These are phyloP conservation scores for Suhomyces taliae DNA, from an alignment of 1,139 yeast genomes.

Conservation along the genomic window DNA sequence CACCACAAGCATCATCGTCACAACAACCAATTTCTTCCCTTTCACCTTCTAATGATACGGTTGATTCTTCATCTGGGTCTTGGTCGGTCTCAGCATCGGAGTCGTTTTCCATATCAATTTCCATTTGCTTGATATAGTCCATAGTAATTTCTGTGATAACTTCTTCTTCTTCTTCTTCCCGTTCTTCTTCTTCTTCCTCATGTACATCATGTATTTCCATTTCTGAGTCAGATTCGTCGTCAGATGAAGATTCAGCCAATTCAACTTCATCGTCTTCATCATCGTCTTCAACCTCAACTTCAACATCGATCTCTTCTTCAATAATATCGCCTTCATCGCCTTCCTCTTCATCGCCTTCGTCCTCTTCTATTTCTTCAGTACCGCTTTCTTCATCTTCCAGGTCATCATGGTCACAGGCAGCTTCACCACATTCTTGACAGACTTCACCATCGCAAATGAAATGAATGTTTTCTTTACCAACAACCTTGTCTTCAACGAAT, in stretches of 20 bases:
- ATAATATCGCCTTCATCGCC: slow-evolving; percentile 15
- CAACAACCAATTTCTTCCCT: slow-evolving; percentile 12
- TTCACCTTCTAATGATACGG: slow-evolving; percentile 23
- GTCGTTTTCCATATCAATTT: slow-evolving; percentile 23
- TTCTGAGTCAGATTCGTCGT: slow-evolving; percentile 18
- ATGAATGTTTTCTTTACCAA: slow-evolving; percentile 60
- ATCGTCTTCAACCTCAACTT: slow-evolving; percentile 6
- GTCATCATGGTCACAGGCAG: slow-evolving; percentile 53
- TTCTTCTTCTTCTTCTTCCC: slow-evolving; percentile 9
- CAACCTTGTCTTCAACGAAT: slow-evolving; percentile 17
- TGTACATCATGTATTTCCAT: slow-evolving; percentile 5
- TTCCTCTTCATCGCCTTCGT: slow-evolving; percentile 20
- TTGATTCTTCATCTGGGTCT: slow-evolving; percentile 24
- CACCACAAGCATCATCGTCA: slow-evolving; percentile 13
- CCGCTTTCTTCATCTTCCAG: slow-evolving; percentile 27
- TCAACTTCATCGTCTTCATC: slow-evolving; percentile 7
- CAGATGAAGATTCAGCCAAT: slow-evolving; percentile 11
- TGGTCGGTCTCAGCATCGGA: slow-evolving; percentile 34
- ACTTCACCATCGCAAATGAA: slow-evolving; percentile 73
- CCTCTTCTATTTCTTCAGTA: slow-evolving; percentile 26
- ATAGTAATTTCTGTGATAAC: slow-evolving; percentile 33
- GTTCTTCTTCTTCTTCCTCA: slow-evolving; percentile 6
- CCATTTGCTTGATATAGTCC: slow-evolving; percentile 36
- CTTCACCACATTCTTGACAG: slow-evolving; percentile 71
- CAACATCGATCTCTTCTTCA: slow-evolving; percentile 7